Evolutionary conservation across 441 rosid species (phyloP), one percentile per base, ranked within the genome.

Genomic region (Rhodomyrtus psidioides): DNA sequence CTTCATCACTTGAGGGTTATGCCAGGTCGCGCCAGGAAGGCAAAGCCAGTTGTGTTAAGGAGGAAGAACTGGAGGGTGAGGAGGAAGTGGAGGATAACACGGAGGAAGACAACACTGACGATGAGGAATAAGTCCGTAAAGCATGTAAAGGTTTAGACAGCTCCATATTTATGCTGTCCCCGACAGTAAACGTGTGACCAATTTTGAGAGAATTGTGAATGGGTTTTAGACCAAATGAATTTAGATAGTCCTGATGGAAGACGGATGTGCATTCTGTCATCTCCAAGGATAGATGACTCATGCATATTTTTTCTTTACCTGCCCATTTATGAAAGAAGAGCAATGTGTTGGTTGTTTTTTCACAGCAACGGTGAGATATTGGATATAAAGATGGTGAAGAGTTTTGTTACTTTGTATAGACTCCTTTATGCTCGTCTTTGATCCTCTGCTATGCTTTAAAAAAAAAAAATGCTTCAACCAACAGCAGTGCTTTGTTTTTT

Each of bases 1-100:
- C 94, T 34, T 88, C 93, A 88, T 93, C 98, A 10, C 97, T 97
- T 28, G 98, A 97, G 86, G 94, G 92, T 81, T 95, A 97, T 90
- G 97, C 96, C 83, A 91, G 90, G 74, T 92, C 94, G 23, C 91
- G 92, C 85, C 85, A 90, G 89, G 90, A 84, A 83, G 88, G 76
- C 14, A 88, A 83, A 76, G 81, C 30, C 70, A 75, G 51, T 84
- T 82, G 74, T 82, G 86, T 65, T 55, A 58, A 65, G 39, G 83
- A 55, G 62, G 53, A 83, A 79, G 87, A 84, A 44, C 92, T 83
- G 26, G 86, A 87, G 34, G 83, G 62, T 7, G 74, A 84, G 44
- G 90, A 84, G 6, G 85, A 85, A 55, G 86, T 65, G 83, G 84
- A 87, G 46, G 89, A 85, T 75, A 53, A 34, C 17, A 53, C 85